phyloP scores from a whole-genome alignment of 805 yeast species.

The Candida palmyrensis region DNA sequence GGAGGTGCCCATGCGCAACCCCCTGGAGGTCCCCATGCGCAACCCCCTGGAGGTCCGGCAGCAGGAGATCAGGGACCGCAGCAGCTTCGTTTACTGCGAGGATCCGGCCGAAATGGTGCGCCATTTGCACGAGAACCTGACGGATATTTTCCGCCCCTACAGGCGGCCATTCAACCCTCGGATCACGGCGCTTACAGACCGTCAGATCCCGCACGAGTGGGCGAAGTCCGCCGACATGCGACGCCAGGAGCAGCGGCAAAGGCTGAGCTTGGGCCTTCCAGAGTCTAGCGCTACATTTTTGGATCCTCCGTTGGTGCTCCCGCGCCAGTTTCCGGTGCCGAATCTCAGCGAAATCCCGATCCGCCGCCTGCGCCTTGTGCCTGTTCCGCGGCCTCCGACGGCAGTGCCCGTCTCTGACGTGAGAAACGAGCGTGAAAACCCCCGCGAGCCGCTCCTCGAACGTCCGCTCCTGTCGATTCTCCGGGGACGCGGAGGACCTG shows the following conservation, averaged over 20 bases:
- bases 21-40: constrained; percentile 19
- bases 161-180: constrained; percentile 30
- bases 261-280: no score
- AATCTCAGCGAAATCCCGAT: constrained; percentile 6
- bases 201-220: constrained; percentile 31
- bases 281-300: no score
- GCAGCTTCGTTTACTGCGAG: constrained; percentile 11
- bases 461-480: constrained; percentile 1
- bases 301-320: constrained; percentile 25
- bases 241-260: constrained; percentile 8
- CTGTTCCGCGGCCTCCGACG: background rate
- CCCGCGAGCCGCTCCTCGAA: constrained; percentile 1
- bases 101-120: constrained; percentile 13
- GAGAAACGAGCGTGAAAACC: background rate
- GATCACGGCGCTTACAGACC: constrained; percentile 36
- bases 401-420: background rate
- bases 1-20: constrained; percentile 16
- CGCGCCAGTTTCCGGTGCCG: constrained; percentile 25
- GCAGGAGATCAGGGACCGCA: constrained; percentile 9
- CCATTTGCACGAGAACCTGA: constrained; percentile 23
- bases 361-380: background rate
- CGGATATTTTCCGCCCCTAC: constrained; percentile 34
- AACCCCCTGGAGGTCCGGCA: constrained; percentile 12
- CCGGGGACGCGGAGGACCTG: constrained; percentile 15
- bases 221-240: constrained; percentile 10